These are phyloP conservation scores for Plasmodium malariae DNA, from an alignment of 169 alveolate species.

Conservation along the genomic window DNA sequence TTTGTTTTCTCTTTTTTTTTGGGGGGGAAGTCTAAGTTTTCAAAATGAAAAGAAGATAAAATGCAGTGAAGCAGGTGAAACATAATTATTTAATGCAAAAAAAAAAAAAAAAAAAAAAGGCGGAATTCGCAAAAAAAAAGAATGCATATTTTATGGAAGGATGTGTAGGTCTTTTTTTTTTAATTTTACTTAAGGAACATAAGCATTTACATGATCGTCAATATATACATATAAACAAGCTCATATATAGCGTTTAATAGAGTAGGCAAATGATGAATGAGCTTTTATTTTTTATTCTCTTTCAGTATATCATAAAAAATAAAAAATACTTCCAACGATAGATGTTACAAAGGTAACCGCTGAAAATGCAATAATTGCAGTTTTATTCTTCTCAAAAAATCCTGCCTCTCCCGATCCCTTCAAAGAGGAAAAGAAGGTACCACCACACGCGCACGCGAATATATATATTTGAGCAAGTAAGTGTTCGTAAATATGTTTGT, in stretches of 20 bases:
- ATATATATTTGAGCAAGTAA: not conserved
- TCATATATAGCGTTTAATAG: too few species aligned
- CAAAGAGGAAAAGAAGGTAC: not conserved
- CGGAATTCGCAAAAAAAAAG: not conserved
- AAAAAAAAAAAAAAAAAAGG: not conserved
- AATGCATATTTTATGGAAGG: not conserved
- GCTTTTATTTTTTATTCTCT: not conserved
- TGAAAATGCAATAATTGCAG: constrained; percentile 2
- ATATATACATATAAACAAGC: too few species aligned
- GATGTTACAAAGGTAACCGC: not conserved
- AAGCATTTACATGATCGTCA: too few species aligned
- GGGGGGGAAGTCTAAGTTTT: too few species aligned
- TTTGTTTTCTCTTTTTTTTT: too few species aligned
- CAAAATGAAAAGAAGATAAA: too few species aligned
- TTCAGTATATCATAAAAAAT: constrained; percentile 1
- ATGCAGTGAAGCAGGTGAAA: not conserved
- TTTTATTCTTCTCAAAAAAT: constrained; percentile 17
- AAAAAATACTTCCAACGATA: constrained; percentile 30
- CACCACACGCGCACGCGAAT: not conserved
- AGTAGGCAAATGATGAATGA: too few species aligned
- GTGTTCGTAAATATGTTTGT: not conserved
- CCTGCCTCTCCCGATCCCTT: not conserved
- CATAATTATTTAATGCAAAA: too few species aligned
- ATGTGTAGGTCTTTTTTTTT: not conserved
- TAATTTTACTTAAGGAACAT: too few species aligned